Evolutionary conservation across 2,329 filamentous ascomycete genomes (phyloP).

Genomic region (Venturia oleaginea): DNA sequence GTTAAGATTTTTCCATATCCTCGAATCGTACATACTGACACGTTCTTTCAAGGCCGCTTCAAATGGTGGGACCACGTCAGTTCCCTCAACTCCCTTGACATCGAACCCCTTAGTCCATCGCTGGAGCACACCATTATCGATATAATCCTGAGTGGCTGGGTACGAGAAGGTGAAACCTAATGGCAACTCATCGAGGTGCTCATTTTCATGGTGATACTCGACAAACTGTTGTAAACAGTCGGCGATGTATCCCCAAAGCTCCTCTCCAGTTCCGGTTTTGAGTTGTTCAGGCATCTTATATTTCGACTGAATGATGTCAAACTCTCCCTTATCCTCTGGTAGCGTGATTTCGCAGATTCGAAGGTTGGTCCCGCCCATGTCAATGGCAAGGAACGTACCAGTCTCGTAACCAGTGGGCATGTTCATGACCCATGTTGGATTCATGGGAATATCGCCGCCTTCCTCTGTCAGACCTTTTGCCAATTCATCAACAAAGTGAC

Average conservation of each 20-base stretch:
- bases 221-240: slow-evolving; percentile 91
- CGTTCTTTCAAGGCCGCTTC: slow-evolving; percentile 66
- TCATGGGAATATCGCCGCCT: slow-evolving; percentile 96
- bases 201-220: slow-evolving; percentile 67
- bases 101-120: slow-evolving; percentile 98
- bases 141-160: slow-evolving; percentile 84
- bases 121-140: slow-evolving; percentile 86
- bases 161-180: slow-evolving; percentile 97
- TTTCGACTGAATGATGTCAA: slow-evolving; percentile 93
- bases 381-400: slow-evolving; percentile 79
- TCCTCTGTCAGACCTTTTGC: slow-evolving; percentile 78
- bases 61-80: slow-evolving; percentile 85
- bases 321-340: slow-evolving; percentile 80
- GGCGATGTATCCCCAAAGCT: slow-evolving; percentile 92
- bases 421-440: slow-evolving; percentile 92
- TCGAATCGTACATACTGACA: slow-evolving; percentile 34
- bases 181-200: slow-evolving; percentile 57
- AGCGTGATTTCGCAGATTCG: slow-evolving; percentile 91
- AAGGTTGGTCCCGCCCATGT: slow-evolving; percentile 95
- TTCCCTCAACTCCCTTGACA: slow-evolving; percentile 80
- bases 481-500: slow-evolving; percentile 83
- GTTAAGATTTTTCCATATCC: slow-evolving; percentile 17
- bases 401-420: slow-evolving; percentile 82
- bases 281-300: slow-evolving; percentile 93
- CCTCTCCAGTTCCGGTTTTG: slow-evolving; percentile 75